Conservation (phyloP, 2,329 filamentous ascomycete species). For the Chlorencoelia australis region DNA sequence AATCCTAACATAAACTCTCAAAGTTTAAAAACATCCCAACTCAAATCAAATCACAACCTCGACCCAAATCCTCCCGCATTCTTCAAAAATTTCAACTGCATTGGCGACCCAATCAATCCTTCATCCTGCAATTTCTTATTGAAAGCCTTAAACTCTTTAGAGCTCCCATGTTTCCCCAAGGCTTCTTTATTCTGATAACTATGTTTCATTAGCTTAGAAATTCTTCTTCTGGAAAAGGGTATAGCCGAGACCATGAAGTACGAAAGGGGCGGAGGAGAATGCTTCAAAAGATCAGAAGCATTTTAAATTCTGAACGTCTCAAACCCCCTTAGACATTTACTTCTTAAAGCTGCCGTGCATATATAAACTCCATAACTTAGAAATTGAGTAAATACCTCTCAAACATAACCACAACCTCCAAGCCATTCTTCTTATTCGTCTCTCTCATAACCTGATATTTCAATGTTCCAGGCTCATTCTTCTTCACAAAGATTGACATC, state of each 20-base stretch:
- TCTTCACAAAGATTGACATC: constrained; percentile 15
- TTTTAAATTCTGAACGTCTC: too few species aligned
- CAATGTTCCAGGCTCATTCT: constrained; percentile 21
- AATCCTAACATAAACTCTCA: too few species aligned
- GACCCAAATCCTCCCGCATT: constrained; percentile 20
- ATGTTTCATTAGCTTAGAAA: neutral
- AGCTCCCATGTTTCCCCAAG: constrained; percentile 15
- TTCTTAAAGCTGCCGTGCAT: too few species aligned
- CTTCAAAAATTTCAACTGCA: constrained; percentile 21
- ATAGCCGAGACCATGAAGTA: too few species aligned
- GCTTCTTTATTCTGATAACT: constrained; percentile 25
- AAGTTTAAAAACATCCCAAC: too few species aligned
- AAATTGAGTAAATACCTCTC: too few species aligned
- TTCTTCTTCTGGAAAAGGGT: too few species aligned
- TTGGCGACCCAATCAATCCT: constrained; percentile 14
- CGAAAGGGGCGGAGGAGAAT: too few species aligned
- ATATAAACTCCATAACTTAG: too few species aligned
- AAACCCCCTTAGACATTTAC: too few species aligned
- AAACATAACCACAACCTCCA: constrained; percentile 22
- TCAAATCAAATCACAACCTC: constrained; percentile 10
- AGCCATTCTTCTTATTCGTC: constrained; percentile 19
- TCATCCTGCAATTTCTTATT: constrained; percentile 18
- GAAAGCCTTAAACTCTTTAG: constrained; percentile 16
- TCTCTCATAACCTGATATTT: constrained; percentile 20
- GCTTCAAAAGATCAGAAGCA: too few species aligned